Conservation (phyloP, 1,284 basidiomycete species). For the Boletus semigastroideus region DNA sequence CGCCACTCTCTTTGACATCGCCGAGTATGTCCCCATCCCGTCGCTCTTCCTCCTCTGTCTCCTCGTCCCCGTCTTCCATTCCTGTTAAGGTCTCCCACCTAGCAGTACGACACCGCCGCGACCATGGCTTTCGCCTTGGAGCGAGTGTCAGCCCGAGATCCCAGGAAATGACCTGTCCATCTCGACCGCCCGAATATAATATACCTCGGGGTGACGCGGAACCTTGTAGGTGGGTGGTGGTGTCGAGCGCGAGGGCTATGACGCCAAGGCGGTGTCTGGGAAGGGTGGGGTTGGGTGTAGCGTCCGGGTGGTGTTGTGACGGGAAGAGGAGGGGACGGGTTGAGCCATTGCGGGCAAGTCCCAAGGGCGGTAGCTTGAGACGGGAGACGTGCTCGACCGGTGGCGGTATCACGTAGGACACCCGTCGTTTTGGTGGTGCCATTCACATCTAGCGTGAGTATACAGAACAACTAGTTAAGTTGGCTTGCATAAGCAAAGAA, state of each 20-base stretch:
- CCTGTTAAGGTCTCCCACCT: constrained; percentile 79
- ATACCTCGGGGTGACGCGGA: constrained; percentile 78
- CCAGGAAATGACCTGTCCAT: constrained; percentile 92
- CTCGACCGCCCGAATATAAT: constrained; percentile 89
- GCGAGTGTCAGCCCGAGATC: constrained; percentile 77
- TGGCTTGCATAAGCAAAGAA: constrained; percentile 30
- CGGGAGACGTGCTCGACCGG: constrained; percentile 62
- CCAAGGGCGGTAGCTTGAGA: constrained; percentile 71
- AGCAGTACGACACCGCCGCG: constrained; percentile 30
- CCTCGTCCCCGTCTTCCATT: constrained; percentile 76
- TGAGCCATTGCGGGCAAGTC: constrained; percentile 58
- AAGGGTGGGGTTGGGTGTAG: constrained; percentile 35
- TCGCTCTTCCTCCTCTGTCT: constrained; percentile 49
- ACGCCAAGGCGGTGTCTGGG: constrained; percentile 88
- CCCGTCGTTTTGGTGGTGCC: constrained; percentile 51
- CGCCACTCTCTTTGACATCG: constrained; percentile 52
- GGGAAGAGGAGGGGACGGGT: constrained; percentile 66
- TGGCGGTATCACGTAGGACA: constrained; percentile 85
- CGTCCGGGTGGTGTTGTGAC: constrained; percentile 23
- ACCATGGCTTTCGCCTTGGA: constrained; percentile 32
- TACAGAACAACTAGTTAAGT: background rate
- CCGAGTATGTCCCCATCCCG: constrained; percentile 76
- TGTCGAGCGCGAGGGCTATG: constrained; percentile 83
- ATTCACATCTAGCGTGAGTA: constrained; percentile 31
- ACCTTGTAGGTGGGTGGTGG: constrained; percentile 72